A percentile compares a stretch with the other conserved stretches of the same genome.
Conservation (phyloP, 495 filamentous ascomycete species). For the Talaromyces trachyspermus region DNA sequence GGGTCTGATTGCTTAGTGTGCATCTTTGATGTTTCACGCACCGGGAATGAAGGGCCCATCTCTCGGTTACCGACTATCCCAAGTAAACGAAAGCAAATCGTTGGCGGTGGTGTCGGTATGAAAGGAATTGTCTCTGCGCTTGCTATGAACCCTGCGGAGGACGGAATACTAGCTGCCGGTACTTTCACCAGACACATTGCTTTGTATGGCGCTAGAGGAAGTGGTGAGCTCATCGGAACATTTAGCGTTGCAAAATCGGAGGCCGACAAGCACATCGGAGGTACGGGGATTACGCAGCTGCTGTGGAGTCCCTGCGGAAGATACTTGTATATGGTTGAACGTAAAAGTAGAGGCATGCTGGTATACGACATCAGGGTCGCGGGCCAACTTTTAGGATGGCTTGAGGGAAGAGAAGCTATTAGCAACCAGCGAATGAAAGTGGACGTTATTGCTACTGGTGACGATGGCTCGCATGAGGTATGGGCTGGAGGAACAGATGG, state of each 20-base stretch:
- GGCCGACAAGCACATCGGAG: conserved; percentile 41
- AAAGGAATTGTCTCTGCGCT: conserved; percentile 75
- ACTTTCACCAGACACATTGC: conserved; percentile 72
- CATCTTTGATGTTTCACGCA: conserved; percentile 67
- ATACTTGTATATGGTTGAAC: conserved; percentile 83
- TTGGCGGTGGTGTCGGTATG: conserved; percentile 70
- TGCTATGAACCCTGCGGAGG: conserved; percentile 34
- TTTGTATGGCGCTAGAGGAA: conserved; percentile 63
- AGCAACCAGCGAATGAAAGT: conserved; percentile 76
- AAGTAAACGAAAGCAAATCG: conserved; percentile 60
- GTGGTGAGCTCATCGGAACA: conserved; percentile 58
- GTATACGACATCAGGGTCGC: conserved; percentile 80
- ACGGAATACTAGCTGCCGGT: conserved; percentile 68
- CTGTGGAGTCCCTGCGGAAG: conserved; percentile 79
- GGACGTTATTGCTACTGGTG: conserved; percentile 48
- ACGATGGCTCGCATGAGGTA: conserved; percentile 56
- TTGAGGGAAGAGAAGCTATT: conserved; percentile 60
- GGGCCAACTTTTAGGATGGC: conserved; percentile 57
- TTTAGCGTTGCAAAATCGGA: conserved; percentile 46
- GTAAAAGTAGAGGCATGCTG: conserved; percentile 62
- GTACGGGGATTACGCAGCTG: conserved; percentile 66
- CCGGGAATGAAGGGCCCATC: conserved; percentile 54
- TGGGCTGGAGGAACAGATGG: conserved; percentile 86
- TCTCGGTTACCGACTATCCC: conserved; percentile 62
- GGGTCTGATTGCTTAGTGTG: conserved; percentile 68